phyloP scores from a whole-genome alignment of 345 rosid species.

The Syzygium oleosum region DNA sequence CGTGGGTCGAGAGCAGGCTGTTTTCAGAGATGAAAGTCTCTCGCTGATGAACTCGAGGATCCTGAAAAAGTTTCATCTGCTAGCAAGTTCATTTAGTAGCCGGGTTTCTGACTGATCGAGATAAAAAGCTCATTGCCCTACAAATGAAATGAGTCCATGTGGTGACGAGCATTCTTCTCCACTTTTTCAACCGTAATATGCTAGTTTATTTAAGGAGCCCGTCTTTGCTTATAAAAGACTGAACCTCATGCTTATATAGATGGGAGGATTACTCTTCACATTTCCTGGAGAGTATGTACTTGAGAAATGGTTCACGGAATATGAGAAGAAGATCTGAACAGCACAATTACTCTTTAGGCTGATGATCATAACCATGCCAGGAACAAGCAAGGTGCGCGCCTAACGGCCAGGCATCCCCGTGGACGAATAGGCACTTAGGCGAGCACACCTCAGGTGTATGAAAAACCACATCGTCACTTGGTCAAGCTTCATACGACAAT shows the following conservation, averaged over 20 bases:
- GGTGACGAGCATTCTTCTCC: background rate
- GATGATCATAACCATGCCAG: background rate
- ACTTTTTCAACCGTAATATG: background rate
- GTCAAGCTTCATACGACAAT: background rate
- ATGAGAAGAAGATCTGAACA: background rate
- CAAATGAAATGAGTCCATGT: background rate
- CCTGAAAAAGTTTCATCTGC: background rate
- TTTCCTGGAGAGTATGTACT: background rate
- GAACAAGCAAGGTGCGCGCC: background rate
- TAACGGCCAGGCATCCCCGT: background rate
- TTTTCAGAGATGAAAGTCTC: background rate
- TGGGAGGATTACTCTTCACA: background rate
- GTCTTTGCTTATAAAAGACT: background rate
- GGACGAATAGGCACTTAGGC: background rate
- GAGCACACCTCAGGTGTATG: background rate
- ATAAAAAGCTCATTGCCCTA: background rate
- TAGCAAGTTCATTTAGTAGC: background rate
- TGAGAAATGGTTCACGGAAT: background rate
- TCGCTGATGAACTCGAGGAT: background rate
- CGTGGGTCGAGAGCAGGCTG: background rate
- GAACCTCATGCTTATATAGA: background rate
- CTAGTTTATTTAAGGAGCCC: background rate
- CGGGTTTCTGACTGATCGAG: background rate
- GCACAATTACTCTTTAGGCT: background rate
- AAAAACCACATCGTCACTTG: background rate